Conservation (phyloP, 305 asterid genomes). For the Solanum hybrid region DNA sequence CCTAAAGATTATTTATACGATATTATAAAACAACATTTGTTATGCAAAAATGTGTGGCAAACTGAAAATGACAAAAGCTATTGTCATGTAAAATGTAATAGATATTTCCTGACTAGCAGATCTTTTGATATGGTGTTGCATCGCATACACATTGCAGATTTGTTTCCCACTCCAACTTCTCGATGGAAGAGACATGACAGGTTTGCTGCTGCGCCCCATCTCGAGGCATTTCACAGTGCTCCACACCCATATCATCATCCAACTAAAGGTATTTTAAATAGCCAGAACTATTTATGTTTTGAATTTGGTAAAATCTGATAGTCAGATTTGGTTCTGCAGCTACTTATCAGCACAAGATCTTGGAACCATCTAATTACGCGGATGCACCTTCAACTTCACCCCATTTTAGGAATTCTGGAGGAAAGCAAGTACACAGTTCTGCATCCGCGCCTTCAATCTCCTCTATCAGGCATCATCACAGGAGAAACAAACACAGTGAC, state of each 20-base stretch:
- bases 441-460: slow-evolving; percentile 23
- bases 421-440: slow-evolving; percentile 17
- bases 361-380: slow-evolving; percentile 18
- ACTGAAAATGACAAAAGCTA: background rate
- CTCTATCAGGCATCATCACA: slow-evolving; percentile 22
- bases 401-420: slow-evolving; percentile 19
- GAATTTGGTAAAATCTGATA: background rate
- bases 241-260: slow-evolving; percentile 22
- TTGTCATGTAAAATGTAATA: background rate
- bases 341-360: slow-evolving; percentile 13
- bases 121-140: background rate
- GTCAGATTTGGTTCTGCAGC: slow-evolving; percentile 21
- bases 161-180: slow-evolving; percentile 7
- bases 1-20: background rate
- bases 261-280: slow-evolving; percentile 19
- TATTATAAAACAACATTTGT: background rate
- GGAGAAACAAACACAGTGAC: slow-evolving; percentile 23
- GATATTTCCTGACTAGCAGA: background rate
- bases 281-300: background rate
- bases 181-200: slow-evolving; percentile 2
- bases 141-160: slow-evolving; percentile 11
- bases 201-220: slow-evolving; percentile 19
- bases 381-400: slow-evolving; percentile 18
- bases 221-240: slow-evolving; percentile 16
- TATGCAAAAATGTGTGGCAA: background rate